phyloP scores from a whole-genome alignment of 495 filamentous ascomycete genomes.

The Aspergillus coremiiformis region DNA sequence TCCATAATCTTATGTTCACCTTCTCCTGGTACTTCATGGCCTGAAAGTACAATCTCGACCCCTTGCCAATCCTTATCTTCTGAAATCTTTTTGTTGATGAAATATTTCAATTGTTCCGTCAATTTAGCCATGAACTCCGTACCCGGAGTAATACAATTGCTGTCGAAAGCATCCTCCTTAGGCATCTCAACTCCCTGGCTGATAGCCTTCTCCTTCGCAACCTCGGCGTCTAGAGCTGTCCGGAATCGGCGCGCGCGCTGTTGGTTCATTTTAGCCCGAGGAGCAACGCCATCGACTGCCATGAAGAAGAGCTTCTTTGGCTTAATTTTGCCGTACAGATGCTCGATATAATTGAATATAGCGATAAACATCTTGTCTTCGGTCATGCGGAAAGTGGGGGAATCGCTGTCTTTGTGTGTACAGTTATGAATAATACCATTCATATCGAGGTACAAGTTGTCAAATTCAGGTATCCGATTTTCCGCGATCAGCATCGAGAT shows the following conservation, averaged over 20 bases:
- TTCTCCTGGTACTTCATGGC: constrained; percentile 98
- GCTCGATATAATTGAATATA: constrained; percentile 99
- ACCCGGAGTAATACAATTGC: constrained; percentile 97
- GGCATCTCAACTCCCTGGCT: constrained; percentile 84
- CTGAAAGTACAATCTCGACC: constrained; percentile 90
- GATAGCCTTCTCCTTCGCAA: constrained; percentile 83
- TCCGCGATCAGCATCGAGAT: constrained; percentile 99
- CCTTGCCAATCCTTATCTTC: constrained; percentile 97
- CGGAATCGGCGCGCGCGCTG: constrained; percentile 93
- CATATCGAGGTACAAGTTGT: constrained; percentile 97
- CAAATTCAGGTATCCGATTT: constrained; percentile 98
- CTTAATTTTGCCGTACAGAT: constrained; percentile 97
- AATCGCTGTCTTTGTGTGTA: constrained; percentile 91
- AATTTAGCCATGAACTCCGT: constrained; percentile 98
- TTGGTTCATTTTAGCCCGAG: constrained; percentile 99
- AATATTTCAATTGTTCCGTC: constrained; percentile 91
- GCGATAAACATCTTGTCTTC: constrained; percentile 99
- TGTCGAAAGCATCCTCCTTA: constrained; percentile 93
- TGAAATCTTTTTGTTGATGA: constrained; percentile 96
- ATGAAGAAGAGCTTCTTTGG: constrained; percentile 98
- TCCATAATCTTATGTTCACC: constrained; percentile 99
- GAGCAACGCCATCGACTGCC: constrained; percentile 97
- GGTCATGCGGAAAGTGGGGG: constrained; percentile 83
- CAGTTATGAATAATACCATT: constrained; percentile 99
- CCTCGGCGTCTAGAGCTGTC: constrained; percentile 85